Evolutionary conservation across 176 grass and related monocot genomes (phyloP), one percentile per base, ranked within the genome.

Genomic region (Cocos nucifera): DNA sequence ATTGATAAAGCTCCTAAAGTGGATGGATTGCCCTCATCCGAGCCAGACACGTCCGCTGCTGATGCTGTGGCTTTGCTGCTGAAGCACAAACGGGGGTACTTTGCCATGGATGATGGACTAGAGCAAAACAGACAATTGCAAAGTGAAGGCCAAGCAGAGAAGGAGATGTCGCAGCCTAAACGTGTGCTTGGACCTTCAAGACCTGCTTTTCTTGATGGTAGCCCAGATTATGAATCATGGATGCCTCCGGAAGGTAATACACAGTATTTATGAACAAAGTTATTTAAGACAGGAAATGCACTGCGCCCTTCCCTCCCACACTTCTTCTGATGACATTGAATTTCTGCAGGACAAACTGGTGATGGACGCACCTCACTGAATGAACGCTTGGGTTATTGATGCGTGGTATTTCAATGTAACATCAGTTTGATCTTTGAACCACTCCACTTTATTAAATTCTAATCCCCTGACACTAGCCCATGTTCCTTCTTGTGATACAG

Each of bases 51-150:
- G 51, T 98, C 87, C 10, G 93, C 73, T 56, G 93, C 81, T 58
- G 87, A 92, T 81, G 93, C 78, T n/a, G 86, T 97, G 62, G 83
- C 87, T 54, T 87, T 97, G 74, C 65, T 97, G 63, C 78, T 97
- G 26, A 97, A 91, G 59, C 93, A 98, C 65, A 79, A 87, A 52
- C 79, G 71, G 24, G 93, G 93, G 19, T 73, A 77, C n/a, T 67
- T 81, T 60, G 22, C 62, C 57, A 72, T 76, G n/a, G 83, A 87
- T 50, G 79, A 82, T 74, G 69, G 63, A 64, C 69, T 77, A 23
- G 60, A 69, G 7, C 50, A 73, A 53, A 83, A 73, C 2, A 14
- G 2, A 14, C 61, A 78, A 66, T 68, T 17, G 0, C 9, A 79
- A 44, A 9, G 24, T 32, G 56, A 63, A 50, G 67, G 69, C 54